phyloP scores from a whole-genome alignment of 208 protist species.

The Trypanosoma brucei region DNA sequence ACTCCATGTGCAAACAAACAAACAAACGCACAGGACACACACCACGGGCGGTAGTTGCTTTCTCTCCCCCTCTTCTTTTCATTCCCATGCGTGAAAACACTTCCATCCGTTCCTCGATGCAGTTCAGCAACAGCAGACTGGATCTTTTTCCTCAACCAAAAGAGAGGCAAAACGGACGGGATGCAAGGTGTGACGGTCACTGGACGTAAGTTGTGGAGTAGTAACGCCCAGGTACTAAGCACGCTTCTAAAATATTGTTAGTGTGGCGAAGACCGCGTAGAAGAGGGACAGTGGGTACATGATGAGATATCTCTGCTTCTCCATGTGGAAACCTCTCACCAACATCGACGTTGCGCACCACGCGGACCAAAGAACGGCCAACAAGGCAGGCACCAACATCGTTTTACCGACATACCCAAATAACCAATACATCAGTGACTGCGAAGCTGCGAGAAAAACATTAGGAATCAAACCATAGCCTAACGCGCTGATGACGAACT shows the following conservation, averaged over 20 bases:
- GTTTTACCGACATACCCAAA: constrained; percentile 19
- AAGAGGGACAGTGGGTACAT: constrained; percentile 80
- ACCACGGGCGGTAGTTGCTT: no score
- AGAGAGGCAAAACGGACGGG: no score
- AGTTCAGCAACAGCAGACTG: no score
- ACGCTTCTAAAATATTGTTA: constrained; percentile 62
- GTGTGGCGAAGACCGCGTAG: constrained; percentile 72
- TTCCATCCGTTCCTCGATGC: no score
- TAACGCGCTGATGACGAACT: constrained; percentile 69
- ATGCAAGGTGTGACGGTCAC: no score
- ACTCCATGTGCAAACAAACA: no score
- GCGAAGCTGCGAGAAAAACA: constrained; percentile 51
- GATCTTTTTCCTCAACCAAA: no score
- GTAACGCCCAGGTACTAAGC: no score
- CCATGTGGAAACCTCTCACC: constrained; percentile 52
- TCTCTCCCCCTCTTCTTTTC: no score
- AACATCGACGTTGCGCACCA: constrained; percentile 76
- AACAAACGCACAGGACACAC: no score
- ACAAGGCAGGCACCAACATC: constrained; percentile 35
- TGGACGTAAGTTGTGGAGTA: no score
- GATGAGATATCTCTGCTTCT: constrained; percentile 65
- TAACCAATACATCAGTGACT: constrained; percentile 41
- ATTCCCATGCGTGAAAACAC: no score
- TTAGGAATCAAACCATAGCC: constrained; percentile 81
- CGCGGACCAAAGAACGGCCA: constrained; percentile 72